These are phyloP conservation scores for Babesia gibsoni DNA, from an alignment of 169 alveolate species.

Conservation along the genomic window DNA sequence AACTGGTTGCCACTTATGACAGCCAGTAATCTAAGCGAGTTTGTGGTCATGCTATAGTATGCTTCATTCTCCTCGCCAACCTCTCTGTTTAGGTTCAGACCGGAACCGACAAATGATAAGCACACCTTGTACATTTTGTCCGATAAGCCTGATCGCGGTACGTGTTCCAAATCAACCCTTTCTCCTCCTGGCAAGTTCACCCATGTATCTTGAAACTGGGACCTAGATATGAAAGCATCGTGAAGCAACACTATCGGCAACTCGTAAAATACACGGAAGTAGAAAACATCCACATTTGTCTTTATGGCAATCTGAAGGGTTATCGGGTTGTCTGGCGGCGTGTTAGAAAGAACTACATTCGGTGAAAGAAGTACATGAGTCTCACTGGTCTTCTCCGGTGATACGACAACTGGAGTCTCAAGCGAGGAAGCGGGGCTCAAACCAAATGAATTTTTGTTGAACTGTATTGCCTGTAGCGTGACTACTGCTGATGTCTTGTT, in stretches of 20 bases:
- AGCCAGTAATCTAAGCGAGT: conserved; percentile 42
- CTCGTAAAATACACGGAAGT: conserved; percentile 46
- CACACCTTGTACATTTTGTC: conserved; percentile 3
- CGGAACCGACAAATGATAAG: conserved; percentile 23
- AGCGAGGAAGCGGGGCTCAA: conserved; percentile 46
- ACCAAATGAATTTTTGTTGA: conserved; percentile 62
- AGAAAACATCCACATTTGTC: conserved; percentile 58
- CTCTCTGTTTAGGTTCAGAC: conserved; percentile 20
- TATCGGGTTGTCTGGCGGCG: conserved; percentile 53
- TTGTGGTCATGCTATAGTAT: conserved; percentile 51
- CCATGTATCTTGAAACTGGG: conserved; percentile 48
- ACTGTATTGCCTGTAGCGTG: conserved; percentile 56
- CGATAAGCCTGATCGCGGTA: background rate
- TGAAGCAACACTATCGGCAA: conserved; percentile 45
- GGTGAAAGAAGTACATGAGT: conserved; percentile 51
- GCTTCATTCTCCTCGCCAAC: conserved; percentile 4
- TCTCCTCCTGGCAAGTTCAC: background rate
- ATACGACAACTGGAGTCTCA: conserved; percentile 28
- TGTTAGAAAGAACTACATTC: conserved; percentile 32
- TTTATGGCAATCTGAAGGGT: conserved; percentile 57
- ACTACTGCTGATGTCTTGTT: conserved; percentile 48
- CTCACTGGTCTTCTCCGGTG: conserved; percentile 50
- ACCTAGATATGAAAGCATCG: conserved; percentile 6
- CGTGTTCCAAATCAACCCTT: background rate
- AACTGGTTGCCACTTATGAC: conserved; percentile 5